These are phyloP conservation scores for Komagataea norvegica DNA, from an alignment of 1,139 yeast species.

Conservation along the genomic window DNA sequence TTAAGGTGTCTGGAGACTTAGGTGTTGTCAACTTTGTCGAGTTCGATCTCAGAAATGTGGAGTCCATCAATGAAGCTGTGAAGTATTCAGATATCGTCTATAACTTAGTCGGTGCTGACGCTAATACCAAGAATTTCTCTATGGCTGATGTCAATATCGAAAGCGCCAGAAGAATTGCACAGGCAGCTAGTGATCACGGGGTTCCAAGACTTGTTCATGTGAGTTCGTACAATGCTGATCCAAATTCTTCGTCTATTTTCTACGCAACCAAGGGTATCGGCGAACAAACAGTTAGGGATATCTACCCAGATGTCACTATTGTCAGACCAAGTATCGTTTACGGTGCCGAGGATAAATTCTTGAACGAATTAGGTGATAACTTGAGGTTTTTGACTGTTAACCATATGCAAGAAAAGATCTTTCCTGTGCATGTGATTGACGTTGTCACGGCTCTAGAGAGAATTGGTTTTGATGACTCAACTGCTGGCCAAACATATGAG, in stretches of 20 bases:
- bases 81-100: slow-evolving; percentile 79
- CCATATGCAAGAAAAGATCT: slow-evolving; percentile 56
- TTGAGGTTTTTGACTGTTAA: slow-evolving; percentile 60
- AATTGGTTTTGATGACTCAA: slow-evolving; percentile 78
- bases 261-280: slow-evolving; percentile 80
- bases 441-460: slow-evolving; percentile 76
- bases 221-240: slow-evolving; percentile 74
- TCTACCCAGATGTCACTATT: slow-evolving; percentile 71
- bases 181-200: slow-evolving; percentile 65
- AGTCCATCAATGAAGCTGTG: slow-evolving; percentile 74
- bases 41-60: slow-evolving; percentile 73
- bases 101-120: slow-evolving; percentile 77
- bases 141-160: slow-evolving; percentile 85
- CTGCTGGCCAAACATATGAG: slow-evolving; percentile 74
- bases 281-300: slow-evolving; percentile 65
- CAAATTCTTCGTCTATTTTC: slow-evolving; percentile 61
- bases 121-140: slow-evolving; percentile 71
- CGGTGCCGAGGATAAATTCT: slow-evolving; percentile 71
- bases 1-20: slow-evolving; percentile 80
- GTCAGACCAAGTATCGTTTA: slow-evolving; percentile 83
- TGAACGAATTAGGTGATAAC: slow-evolving; percentile 52
- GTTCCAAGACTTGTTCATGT: slow-evolving; percentile 77
- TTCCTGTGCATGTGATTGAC: slow-evolving; percentile 75
- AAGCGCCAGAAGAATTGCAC: slow-evolving; percentile 71
- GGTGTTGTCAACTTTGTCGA: slow-evolving; percentile 86